Base-by-base conservation (phyloP, 495 filamentous ascomycete species). In the Collariella sp. region DNA sequence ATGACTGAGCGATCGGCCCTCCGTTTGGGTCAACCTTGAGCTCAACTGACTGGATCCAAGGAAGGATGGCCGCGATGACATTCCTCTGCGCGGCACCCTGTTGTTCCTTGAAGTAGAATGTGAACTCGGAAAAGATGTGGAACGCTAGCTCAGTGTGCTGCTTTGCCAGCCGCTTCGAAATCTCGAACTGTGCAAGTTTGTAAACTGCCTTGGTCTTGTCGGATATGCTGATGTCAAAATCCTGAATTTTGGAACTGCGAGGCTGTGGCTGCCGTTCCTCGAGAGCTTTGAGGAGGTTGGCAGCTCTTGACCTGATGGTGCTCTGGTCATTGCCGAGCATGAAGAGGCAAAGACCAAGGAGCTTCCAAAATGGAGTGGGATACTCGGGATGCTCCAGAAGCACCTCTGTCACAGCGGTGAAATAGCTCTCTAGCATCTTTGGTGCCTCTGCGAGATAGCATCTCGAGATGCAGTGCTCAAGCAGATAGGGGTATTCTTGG, bases 151-250 rank as follows among this genome's bases (percentile, higher is more conserved):
- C 88, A 0, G 85, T 78, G 65, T 97, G 88, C 55, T 91, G 85
- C 61, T 85, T 87, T 4, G 93, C 85, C n/a, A 97, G 76, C 42
- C 88, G 73, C 58, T 90, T 89, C 0, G 94, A 97, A 9, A 91
- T 91, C 61, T 97, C 93, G 57, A 96, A 97, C 60, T 97, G 94
- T 4, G 93, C 93, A 16, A 91, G 78, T 69, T 96, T 97, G 69
- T 96, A 97, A 2, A 98, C 91, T 1, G 93, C 93, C 53, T 91
- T 95, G 0, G 93, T 98, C 71, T 96, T 95, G 70, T 98, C 94
- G 1, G 93, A 91, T 41, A 98, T 91, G 66, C 91, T 96, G 60
- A 98, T 96, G 61, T 98, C 94, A 46, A 95, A 94, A 66, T 97
- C 94, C 63, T 95, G 90, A 31, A 97, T 81, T 60, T 91, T 88